These are phyloP conservation scores for Hordeum pubiflorum DNA, from an alignment of 202 grass and related monocot genomes.

Conservation along the genomic window DNA sequence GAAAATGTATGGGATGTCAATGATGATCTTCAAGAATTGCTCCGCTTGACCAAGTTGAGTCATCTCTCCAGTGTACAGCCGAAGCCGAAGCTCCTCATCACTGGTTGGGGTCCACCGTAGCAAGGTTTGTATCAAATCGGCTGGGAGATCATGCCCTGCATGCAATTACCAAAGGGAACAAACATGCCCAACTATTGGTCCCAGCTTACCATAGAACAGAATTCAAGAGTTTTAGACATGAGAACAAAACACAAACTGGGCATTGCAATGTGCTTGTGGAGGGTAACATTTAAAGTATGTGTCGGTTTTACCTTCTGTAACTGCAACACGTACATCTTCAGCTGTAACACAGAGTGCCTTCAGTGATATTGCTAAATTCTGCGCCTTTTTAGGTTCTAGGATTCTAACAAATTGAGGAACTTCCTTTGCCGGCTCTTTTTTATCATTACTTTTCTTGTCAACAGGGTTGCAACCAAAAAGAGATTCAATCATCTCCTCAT, in stretches of 20 bases:
- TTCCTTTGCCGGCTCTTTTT: slow-evolving; percentile 43
- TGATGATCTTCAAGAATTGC: slow-evolving; percentile 55
- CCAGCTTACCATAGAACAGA: neutral
- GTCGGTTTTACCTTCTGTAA: slow-evolving; percentile 58
- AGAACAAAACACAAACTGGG: neutral
- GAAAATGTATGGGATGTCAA: slow-evolving; percentile 64
- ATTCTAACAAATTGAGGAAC: slow-evolving; percentile 45
- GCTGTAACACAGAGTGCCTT: slow-evolving; percentile 77
- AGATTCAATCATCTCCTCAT: slow-evolving; percentile 84
- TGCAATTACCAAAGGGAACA: neutral
- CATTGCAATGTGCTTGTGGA: neutral
- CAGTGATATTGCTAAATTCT: slow-evolving; percentile 87
- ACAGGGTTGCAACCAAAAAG: slow-evolving; percentile 55
- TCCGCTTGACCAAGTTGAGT: slow-evolving; percentile 56
- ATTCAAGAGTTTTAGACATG: neutral
- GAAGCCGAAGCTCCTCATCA: slow-evolving; percentile 58
- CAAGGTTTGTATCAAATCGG: slow-evolving; percentile 57
- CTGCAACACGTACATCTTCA: slow-evolving; percentile 51
- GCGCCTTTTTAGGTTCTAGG: slow-evolving; percentile 81
- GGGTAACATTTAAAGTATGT: neutral
- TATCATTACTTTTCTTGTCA: slow-evolving; percentile 40
- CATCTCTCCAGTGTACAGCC: slow-evolving; percentile 50
- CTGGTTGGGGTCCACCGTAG: slow-evolving; percentile 63
- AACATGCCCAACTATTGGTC: neutral
- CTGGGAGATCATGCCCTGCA: slow-evolving; percentile 62